Conservation (phyloP, 441 rosid species). For the Pelargonium australe region DNA sequence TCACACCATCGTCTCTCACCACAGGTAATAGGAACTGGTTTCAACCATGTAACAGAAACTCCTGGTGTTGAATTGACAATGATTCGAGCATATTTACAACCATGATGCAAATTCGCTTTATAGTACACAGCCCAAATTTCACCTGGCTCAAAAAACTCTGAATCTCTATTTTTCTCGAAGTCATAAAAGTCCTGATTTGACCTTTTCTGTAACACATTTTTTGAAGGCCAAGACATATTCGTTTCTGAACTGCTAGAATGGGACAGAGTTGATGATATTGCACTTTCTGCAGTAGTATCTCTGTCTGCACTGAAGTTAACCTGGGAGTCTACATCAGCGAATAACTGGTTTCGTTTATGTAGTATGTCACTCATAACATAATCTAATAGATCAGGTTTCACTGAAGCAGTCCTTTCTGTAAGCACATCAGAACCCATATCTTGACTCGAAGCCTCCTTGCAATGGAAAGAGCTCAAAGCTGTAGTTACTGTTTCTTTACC, state of each 20-base stretch:
- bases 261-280: constrained; percentile 6
- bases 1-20: constrained; percentile 27
- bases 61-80: constrained; percentile 12
- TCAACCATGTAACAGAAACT: constrained; percentile 25
- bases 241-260: constrained; percentile 12
- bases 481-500: constrained; percentile 1
- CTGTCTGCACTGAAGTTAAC: background rate
- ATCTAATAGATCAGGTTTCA: background rate
- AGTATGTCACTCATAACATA: too few species aligned
- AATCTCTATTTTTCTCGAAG: constrained; percentile 21
- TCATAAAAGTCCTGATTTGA: constrained; percentile 18
- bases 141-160: constrained; percentile 18
- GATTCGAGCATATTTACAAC: constrained; percentile 23
- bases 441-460: background rate
- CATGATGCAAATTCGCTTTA: constrained; percentile 15
- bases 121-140: constrained; percentile 21
- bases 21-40: constrained; percentile 24
- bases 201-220: constrained; percentile 10
- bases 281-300: background rate
- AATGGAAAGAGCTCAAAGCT: constrained; percentile 7
- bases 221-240: constrained; percentile 1
- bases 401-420: constrained; percentile 1
- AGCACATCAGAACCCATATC: background rate
- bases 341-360: background rate
- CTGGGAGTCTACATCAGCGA: constrained; percentile 9